phyloP scores from a whole-genome alignment of 768 basidiomycete species.

The Rhodotorula sphaerocarpa region DNA sequence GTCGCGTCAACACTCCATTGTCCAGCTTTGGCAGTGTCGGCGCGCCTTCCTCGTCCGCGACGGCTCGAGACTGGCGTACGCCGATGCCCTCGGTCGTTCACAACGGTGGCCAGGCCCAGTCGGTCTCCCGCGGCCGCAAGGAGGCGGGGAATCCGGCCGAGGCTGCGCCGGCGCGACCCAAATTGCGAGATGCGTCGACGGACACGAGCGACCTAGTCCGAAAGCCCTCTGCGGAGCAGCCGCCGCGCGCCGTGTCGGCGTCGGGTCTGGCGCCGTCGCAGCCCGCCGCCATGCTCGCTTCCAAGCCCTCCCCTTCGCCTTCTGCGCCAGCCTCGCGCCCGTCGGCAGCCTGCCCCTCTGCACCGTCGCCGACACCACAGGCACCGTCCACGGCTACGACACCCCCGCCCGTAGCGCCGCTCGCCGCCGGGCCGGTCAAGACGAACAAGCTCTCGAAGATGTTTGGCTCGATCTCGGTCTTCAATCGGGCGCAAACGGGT shows the following conservation, averaged over 20 bases:
- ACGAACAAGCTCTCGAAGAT: slow-evolving; percentile 31
- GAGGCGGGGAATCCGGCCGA: too few species aligned
- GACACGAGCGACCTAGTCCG: slow-evolving; percentile 26
- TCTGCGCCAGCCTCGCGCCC: not conserved
- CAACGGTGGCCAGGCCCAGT: not conserved
- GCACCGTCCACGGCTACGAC: not conserved
- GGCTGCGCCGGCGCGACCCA: slow-evolving; percentile 6
- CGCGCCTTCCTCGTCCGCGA: slow-evolving; percentile 9
- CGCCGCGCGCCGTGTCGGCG: not conserved
- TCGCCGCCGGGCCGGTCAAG: not conserved
- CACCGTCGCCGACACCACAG: not conserved
- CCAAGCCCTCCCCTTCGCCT: not conserved
- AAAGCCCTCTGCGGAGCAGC: not conserved
- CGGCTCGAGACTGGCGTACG: slow-evolving; percentile 20
- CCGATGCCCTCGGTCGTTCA: slow-evolving; percentile 3
- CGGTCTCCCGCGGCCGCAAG: not conserved
- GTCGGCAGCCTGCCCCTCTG: not conserved
- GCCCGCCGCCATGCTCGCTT: not conserved
- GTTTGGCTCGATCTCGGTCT: slow-evolving; percentile 29
- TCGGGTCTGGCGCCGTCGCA: not conserved
- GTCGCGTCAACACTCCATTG: slow-evolving; percentile 22
- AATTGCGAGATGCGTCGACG: slow-evolving; percentile 26
- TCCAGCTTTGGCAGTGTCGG: slow-evolving; percentile 28
- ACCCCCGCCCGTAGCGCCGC: not conserved
- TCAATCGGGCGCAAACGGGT: slow-evolving; percentile 13